Evolutionary conservation across 768 basidiomycete species (phyloP), one percentile per base, ranked within the genome.

Genomic region (Boletus vermiculosoides): DNA sequence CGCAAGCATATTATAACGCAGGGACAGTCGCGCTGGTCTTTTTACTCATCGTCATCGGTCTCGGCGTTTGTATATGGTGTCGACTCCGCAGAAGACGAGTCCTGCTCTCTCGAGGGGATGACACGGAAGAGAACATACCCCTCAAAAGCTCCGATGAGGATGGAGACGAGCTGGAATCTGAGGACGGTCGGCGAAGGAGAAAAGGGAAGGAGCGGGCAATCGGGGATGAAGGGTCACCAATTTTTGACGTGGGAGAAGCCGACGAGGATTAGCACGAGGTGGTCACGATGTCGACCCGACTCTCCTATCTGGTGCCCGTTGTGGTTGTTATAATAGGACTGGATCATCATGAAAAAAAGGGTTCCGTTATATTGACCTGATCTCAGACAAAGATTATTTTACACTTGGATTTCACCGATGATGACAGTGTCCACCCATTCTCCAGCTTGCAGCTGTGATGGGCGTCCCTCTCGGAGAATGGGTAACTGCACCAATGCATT

Each of bases 1-100:
- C 9, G 41, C 52, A 93, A 50, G 94, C 92, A n/a, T 95, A 94
- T 71, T 97, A 95, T 70, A 96, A 96, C 58, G 89, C 92, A 34
- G 93, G 92, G 12, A 94, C 93, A 0, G 90, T 88, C 1, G 86
- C 88, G 4, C 75, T 94, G n/a, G 85, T 96, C 23, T 79, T 98
- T 40, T 67, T 95, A 4, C 72, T 97, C 52, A 80, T 95, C 55
- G 77, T 83, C 36, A 66, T 83, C 20, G 79, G 78, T 16, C 82
- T 94, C 51, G 91, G 85, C 0, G 72, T 81, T 11, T 92, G 90
- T 72, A 76, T 96, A 54, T 98, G 89, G 86, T 91, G 83, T 73
- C 86, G 92, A 40, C 63, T 70, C 6, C 65, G 65, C 12, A 66
- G 34, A 31, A 47, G 56, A 49, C 65, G 58, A 56, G 65, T 54